A percentile compares a stretch with the other conserved stretches of the same genome.
Evolutionary conservation across 163 green algal genomes (phyloP).

Genomic region (Scenedesmus sp.): DNA sequence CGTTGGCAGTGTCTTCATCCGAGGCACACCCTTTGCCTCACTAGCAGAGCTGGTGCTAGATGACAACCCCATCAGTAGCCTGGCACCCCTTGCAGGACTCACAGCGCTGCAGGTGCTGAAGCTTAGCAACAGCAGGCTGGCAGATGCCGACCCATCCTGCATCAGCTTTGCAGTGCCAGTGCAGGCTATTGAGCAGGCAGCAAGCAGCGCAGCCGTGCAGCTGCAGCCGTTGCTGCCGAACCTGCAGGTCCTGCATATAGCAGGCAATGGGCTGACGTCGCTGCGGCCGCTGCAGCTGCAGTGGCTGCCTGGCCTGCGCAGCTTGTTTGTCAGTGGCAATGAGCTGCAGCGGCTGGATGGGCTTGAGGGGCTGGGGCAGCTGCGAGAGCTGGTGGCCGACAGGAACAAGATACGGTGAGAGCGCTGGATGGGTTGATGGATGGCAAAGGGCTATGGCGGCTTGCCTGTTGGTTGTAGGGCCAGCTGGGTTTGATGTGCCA

Average conservation of each 20-base stretch:
- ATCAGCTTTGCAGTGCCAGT: constrained; percentile 24
- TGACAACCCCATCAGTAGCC: constrained; percentile 68
- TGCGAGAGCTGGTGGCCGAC: constrained; percentile 82
- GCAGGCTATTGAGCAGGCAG: background rate
- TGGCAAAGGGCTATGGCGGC: too few species aligned
- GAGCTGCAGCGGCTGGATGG: constrained; percentile 78
- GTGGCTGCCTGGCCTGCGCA: constrained; percentile 65
- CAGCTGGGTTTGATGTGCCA: background rate
- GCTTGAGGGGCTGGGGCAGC: constrained; percentile 69
- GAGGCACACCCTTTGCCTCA: background rate
- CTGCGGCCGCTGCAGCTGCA: constrained; percentile 72
- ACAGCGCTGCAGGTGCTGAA: constrained; percentile 60
- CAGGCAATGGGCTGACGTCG: constrained; percentile 69
- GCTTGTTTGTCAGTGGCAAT: constrained; percentile 80
- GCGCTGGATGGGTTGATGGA: background rate
- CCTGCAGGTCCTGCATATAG: constrained; percentile 70
- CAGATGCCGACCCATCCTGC: constrained; percentile 50
- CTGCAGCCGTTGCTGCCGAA: constrained; percentile 14
- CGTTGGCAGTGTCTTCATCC: constrained; percentile 68
- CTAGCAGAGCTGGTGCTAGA: constrained; percentile 71
- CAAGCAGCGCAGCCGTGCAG: background rate
- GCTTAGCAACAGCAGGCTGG: constrained; percentile 69
- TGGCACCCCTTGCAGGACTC: constrained; percentile 25
- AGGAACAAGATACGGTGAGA: constrained; percentile 77
- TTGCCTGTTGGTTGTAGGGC: background rate